A percentile compares a stretch with the other conserved stretches of the same genome.
Conservation (phyloP, 2,329 filamentous ascomycete genomes). For the Pestalotiopsis sp. region DNA sequence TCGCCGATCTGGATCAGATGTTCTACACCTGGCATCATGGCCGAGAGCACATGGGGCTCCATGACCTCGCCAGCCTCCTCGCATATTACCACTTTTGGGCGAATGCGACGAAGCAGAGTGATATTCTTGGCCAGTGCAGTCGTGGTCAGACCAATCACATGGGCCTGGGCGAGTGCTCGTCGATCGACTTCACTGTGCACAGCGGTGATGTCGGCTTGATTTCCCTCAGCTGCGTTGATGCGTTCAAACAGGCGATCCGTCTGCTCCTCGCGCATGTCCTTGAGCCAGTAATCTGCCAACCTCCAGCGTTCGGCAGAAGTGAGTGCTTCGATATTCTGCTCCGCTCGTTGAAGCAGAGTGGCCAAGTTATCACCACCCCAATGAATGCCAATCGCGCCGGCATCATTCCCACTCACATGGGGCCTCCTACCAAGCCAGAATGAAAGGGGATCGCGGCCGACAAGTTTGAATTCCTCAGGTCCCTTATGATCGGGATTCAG, state of each 20-base stretch:
- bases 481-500: too few relatives aligned
- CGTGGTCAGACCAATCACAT: slow-evolving; percentile 63
- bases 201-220: slow-evolving; percentile 13
- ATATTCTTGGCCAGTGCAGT: slow-evolving; percentile 58
- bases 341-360: slow-evolving; percentile 16
- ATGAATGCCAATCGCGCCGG: slow-evolving; percentile 14
- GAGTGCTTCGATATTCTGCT: slow-evolving; percentile 17
- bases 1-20: slow-evolving; percentile 68
- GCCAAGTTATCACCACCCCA: slow-evolving; percentile 15
- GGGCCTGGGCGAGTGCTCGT: slow-evolving; percentile 38
- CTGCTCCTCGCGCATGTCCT: slow-evolving; percentile 22
- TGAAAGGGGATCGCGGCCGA: too few relatives aligned
- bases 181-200: slow-evolving; percentile 36
- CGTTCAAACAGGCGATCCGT: slow-evolving; percentile 13
- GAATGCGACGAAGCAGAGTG: slow-evolving; percentile 48
- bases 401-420: too few relatives aligned
- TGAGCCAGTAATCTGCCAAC: slow-evolving; percentile 33
- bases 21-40: slow-evolving; percentile 61
- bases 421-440: too few relatives aligned
- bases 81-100: slow-evolving; percentile 61
- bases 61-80: slow-evolving; percentile 73
- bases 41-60: slow-evolving; percentile 63
- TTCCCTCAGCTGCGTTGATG: too few relatives aligned
- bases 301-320: slow-evolving; percentile 21
- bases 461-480: too few relatives aligned